Evolutionary conservation across 2,329 filamentous ascomycete species (phyloP), one percentile per base, ranked within the genome.

Genomic region (Decorospora gaudefroyi): DNA sequence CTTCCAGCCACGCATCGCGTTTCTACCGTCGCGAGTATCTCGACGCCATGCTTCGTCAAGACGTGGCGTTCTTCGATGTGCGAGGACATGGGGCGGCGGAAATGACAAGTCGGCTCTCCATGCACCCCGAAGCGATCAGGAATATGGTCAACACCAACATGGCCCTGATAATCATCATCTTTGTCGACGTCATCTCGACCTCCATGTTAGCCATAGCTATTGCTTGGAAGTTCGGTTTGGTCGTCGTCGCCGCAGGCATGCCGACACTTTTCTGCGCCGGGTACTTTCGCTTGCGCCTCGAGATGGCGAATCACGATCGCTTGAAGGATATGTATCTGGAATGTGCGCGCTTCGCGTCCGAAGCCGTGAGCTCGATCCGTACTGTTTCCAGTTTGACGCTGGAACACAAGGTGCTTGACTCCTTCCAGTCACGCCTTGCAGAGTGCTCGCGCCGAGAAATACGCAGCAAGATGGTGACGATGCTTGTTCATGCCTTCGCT

Each of bases 141-240:
- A 80, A 86, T 63, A 72, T 86, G 4, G 77, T 85, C 57, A 80
- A 81, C 4, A 71, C 79, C 30, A 84, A 86, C 59, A 80, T 86
- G 76, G 78, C 57, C 3, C 45, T 77, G 33, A 74, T 82, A 2
- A 76, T 87, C 52, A 80, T 84, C 13, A 82, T 84, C 6, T 61
- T 86, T 15, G 85, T 88, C 62, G 85, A 81, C 34, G 69, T 91
- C 3, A 57, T 82, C 6, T 87, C 86, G 0, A 82, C 80, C 6
- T 69, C 88, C 10, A 73, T 78, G 29, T 85, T 91, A 37, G 78
- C 85, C 1, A 90, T 88, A 57, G 74, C 78, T 3, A 89, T 86
- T 62, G 85, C 85, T 1, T 91, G 88, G 88, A 91, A 90, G 64
- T 75, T 92, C 6, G 81, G 84, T 0, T 71, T 90, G 0, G 83